Evolutionary conservation across 345 rosid genomes (phyloP).

Genomic region (Pistacia vera): DNA sequence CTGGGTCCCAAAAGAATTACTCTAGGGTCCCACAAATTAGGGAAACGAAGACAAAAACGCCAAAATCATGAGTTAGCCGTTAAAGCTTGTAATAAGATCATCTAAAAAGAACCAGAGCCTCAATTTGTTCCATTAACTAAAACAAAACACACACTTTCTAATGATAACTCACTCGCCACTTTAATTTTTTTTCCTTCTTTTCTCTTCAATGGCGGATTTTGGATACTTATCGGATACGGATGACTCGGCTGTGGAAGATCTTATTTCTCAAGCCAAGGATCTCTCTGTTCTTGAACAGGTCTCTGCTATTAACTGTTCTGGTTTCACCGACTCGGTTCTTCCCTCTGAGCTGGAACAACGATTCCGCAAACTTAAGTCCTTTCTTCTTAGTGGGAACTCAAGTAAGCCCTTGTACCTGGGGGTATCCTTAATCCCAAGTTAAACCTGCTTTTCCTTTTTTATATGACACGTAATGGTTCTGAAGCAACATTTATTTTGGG

Average conservation of each 20-base stretch:
- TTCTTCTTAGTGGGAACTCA: too few species aligned
- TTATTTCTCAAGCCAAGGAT: conserved; percentile 67
- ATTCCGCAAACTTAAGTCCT: conserved; percentile 73
- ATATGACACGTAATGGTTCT: neutral
- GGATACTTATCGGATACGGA: conserved; percentile 72
- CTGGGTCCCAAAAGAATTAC: neutral
- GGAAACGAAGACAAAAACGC: neutral
- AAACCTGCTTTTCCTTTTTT: neutral
- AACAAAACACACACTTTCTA: neutral
- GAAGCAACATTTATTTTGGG: neutral
- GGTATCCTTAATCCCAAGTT: too few species aligned
- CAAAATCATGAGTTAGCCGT: conserved; percentile 55
- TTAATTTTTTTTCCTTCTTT: neutral
- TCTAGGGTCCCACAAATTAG: neutral
- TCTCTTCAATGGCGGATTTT: conserved; percentile 58
- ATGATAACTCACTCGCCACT: neutral
- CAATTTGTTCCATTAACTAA: neutral
- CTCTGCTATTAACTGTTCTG: conserved; percentile 73
- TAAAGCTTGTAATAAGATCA: neutral
- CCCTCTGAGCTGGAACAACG: conserved; percentile 77
- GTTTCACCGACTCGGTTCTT: conserved; percentile 52
- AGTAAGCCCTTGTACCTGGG: too few species aligned
- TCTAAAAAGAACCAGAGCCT: neutral
- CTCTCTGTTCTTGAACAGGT: conserved; percentile 73
- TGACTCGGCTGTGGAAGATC: conserved; percentile 75